Evolutionary conservation across 495 filamentous ascomycete genomes (phyloP).

Genomic region (Neurospora terricola): DNA sequence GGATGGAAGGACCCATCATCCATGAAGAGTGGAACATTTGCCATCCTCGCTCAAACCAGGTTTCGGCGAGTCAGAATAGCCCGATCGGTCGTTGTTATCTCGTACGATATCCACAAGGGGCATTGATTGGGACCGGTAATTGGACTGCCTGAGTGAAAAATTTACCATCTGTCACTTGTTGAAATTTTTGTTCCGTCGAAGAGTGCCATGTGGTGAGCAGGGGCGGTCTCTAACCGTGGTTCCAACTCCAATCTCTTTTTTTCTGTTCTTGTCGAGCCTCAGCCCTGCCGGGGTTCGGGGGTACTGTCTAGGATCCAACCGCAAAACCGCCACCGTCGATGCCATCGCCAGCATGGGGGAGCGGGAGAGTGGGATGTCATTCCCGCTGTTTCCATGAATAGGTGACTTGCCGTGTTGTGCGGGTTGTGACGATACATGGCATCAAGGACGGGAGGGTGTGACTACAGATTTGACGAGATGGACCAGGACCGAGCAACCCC

Average conservation of each 20-base stretch:
- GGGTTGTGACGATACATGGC: background rate
- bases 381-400: background rate
- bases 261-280: background rate
- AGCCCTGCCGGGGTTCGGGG: background rate
- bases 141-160: conserved; percentile 1
- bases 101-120: conserved; percentile 9
- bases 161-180: background rate
- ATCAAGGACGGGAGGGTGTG: background rate
- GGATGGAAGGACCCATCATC: background rate
- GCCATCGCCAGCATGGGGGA: background rate
- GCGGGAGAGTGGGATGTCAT: background rate
- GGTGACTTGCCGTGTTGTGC: background rate
- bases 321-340: background rate
- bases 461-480: background rate
- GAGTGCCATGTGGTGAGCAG: conserved; percentile 10
- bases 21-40: background rate
- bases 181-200: background rate
- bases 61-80: conserved; percentile 7
- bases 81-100: conserved; percentile 3
- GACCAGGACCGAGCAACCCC: background rate
- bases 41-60: background rate
- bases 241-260: background rate
- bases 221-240: background rate
- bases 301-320: background rate
- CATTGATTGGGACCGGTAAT: conserved; percentile 4